Conservation (phyloP, 371 early-diverging fungal species). For the Mucor indicus region DNA sequence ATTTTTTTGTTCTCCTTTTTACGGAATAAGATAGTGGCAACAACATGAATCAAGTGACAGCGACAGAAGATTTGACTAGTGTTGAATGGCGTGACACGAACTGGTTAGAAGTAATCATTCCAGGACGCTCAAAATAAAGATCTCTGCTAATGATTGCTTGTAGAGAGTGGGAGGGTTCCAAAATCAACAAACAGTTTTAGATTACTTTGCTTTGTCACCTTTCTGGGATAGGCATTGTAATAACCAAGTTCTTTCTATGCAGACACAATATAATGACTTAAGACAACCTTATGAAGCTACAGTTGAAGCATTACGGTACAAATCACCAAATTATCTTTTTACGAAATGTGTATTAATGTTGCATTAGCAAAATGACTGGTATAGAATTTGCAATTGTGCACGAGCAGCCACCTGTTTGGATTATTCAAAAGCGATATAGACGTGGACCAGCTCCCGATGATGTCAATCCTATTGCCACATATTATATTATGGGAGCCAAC, state of each 20-base stretch:
- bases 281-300: slow-evolving; percentile 55
- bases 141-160: background rate
- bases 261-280: slow-evolving; percentile 90
- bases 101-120: slow-evolving; percentile 40
- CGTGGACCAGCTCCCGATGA: slow-evolving; percentile 54
- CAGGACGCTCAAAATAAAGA: background rate
- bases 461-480: slow-evolving; percentile 71
- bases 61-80: slow-evolving; percentile 44
- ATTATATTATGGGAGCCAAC: slow-evolving; percentile 88
- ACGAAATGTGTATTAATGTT: background rate
- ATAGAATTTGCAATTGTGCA: slow-evolving; percentile 81
- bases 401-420: slow-evolving; percentile 79
- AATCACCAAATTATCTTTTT: background rate
- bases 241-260: slow-evolving; percentile 97
- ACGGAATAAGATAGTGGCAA: no score
- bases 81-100: slow-evolving; percentile 51
- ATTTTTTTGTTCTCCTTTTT: no score
- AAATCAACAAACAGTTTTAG: slow-evolving; percentile 82
- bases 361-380: slow-evolving; percentile 79
- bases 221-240: slow-evolving; percentile 97
- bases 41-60: slow-evolving; percentile 23
- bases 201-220: slow-evolving; percentile 93
- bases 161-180: slow-evolving; percentile 68
- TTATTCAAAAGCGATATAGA: slow-evolving; percentile 81
- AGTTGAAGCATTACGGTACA: slow-evolving; percentile 62